phyloP scores from a whole-genome alignment of 2,329 filamentous ascomycete species.

The Rasamsonia emersonii region DNA sequence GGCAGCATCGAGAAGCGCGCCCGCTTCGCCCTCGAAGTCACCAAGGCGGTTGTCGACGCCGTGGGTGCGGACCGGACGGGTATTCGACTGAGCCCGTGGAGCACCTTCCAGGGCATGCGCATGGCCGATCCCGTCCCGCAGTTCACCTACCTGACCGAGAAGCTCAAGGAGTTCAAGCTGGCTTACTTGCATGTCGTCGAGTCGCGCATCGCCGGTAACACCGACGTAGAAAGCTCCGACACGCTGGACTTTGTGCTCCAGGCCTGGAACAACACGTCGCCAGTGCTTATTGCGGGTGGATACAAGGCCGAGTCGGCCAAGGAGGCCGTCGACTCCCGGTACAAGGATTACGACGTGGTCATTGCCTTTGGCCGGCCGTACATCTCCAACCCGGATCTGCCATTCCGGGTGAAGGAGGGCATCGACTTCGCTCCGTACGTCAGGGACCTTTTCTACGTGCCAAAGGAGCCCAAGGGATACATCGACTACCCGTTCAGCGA shows the following conservation, averaged over 20 bases:
- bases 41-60: conserved; percentile 28
- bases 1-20: conserved; percentile 42
- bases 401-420: conserved; percentile 10
- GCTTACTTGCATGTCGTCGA: neutral
- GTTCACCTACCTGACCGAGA: neutral
- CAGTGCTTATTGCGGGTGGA: conserved; percentile 41
- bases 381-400: conserved; percentile 16
- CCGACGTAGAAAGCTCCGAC: no score
- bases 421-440: conserved; percentile 10
- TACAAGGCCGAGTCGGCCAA: conserved; percentile 30
- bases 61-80: conserved; percentile 35
- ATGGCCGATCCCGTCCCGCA: no score
- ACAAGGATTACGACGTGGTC: conserved; percentile 13
- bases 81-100: conserved; percentile 35
- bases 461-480: conserved; percentile 8
- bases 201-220: no score
- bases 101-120: conserved; percentile 36
- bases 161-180: neutral
- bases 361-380: conserved; percentile 26
- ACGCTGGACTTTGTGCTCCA: no score
- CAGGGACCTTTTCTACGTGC: conserved; percentile 11
- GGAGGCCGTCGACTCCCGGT: conserved; percentile 19
- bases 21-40: conserved; percentile 45
- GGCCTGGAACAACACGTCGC: conserved; percentile 36
- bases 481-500: conserved; percentile 27